Percentiles rank a stretch among this genome's conserved stretches.
Evolutionary conservation across 495 filamentous ascomycete species (phyloP).

Genomic region (Halenospora varia): DNA sequence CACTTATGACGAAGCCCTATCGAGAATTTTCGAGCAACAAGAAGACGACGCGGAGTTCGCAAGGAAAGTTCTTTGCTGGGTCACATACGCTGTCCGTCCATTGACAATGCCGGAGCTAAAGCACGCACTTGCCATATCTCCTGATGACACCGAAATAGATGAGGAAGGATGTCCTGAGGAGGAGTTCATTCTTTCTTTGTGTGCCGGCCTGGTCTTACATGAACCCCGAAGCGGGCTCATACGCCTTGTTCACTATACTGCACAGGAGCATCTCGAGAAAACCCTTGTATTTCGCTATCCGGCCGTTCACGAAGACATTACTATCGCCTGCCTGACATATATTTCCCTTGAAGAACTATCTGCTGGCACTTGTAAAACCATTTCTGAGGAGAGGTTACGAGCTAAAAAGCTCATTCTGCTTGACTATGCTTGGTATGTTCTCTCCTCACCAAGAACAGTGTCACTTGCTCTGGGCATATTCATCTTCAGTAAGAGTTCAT

Average conservation of each 20-base stretch:
- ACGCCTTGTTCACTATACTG: slow-evolving; percentile 20
- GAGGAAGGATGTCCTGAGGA: slow-evolving; percentile 27
- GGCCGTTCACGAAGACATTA: slow-evolving; percentile 3
- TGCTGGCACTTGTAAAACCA: background rate
- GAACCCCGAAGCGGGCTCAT: slow-evolving; percentile 31
- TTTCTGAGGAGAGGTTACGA: background rate
- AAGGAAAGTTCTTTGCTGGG: slow-evolving; percentile 24
- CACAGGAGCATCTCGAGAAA: slow-evolving; percentile 15
- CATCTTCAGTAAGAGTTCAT: too few species aligned
- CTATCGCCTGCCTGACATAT: slow-evolving; percentile 10
- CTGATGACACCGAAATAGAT: slow-evolving; percentile 24
- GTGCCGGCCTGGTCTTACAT: slow-evolving; percentile 32
- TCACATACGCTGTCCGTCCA: slow-evolving; percentile 27
- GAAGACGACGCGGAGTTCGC: slow-evolving; percentile 26
- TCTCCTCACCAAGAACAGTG: too few species aligned
- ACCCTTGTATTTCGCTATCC: slow-evolving; percentile 3
- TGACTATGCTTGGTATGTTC: background rate
- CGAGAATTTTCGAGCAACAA: slow-evolving; percentile 33
- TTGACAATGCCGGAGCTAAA: slow-evolving; percentile 28
- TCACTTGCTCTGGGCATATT: too few species aligned
- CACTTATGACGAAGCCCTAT: slow-evolving; percentile 36
- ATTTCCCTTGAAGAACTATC: slow-evolving; percentile 10
- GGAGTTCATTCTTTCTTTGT: slow-evolving; percentile 29
- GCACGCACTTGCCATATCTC: slow-evolving; percentile 32
- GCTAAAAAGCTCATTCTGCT: background rate